Conservation (phyloP, 192 early-diverging fungal species). For the Funneliformis geosporum region DNA sequence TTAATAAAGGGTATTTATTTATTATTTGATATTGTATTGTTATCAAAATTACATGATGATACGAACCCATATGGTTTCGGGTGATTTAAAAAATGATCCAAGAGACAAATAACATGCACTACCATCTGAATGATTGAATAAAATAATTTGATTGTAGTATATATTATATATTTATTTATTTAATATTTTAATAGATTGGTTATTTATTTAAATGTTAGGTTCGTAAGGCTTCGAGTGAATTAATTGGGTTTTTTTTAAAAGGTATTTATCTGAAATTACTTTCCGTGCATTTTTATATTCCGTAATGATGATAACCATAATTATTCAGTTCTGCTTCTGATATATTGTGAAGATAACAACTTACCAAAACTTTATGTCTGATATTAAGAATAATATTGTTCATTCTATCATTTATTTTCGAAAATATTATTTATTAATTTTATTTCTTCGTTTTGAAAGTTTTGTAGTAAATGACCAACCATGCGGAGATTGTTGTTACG, state of each 20-base stretch:
- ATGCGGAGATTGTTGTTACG: not conserved
- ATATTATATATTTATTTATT: not conserved
- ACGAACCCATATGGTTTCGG: not conserved
- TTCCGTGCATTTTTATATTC: not conserved
- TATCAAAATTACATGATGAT: not conserved
- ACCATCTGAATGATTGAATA: not conserved
- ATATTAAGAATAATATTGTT: not conserved
- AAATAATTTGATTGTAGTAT: not conserved
- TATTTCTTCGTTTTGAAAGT: not conserved
- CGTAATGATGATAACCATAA: not conserved
- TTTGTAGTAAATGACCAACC: not conserved
- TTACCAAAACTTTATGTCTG: not conserved
- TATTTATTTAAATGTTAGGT: not conserved
- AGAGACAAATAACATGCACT: not conserved
- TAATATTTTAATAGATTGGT: not conserved
- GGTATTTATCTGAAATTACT: not conserved
- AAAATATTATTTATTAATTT: not conserved
- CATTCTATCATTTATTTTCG: not conserved
- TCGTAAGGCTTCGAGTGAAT: not conserved
- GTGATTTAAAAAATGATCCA: not conserved
- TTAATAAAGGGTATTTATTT: too few relatives aligned
- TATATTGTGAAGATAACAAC: not conserved
- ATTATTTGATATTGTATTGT: not conserved
- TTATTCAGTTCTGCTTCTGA: not conserved
- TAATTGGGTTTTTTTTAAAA: not conserved